phyloP scores from a whole-genome alignment of 192 early-diverging fungal species.

The Backusella parvicylindrica region DNA sequence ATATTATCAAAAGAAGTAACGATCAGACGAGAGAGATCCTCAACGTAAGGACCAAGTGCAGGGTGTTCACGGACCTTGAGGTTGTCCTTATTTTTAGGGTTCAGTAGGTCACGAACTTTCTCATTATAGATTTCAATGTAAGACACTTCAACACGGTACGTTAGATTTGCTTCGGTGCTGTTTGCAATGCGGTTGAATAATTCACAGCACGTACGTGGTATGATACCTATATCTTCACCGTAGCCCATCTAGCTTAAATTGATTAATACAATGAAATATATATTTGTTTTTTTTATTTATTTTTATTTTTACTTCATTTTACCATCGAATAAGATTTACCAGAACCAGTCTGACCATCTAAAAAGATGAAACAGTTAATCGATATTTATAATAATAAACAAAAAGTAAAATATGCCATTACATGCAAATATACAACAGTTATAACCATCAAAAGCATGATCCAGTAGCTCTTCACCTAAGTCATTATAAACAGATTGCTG shows the following conservation, averaged over 20 bases:
- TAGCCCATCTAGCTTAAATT: constrained; percentile 53
- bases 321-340: constrained; percentile 74
- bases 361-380: background rate
- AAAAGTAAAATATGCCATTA: constrained; percentile 32
- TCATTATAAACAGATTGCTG: constrained; percentile 76
- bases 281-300: background rate
- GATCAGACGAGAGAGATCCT: constrained; percentile 83
- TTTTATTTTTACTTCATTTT: background rate
- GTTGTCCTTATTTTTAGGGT: constrained; percentile 65
- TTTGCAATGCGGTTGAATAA: constrained; percentile 68
- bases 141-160: constrained; percentile 75
- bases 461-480: constrained; percentile 74
- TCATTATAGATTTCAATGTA: constrained; percentile 95
- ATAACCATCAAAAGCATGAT: constrained; percentile 87
- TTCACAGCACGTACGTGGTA: constrained; percentile 76
- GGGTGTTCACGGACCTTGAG: constrained; percentile 84
- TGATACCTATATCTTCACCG: constrained; percentile 79
- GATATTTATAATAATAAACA: background rate
- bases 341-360: constrained; percentile 77
- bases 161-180: constrained; percentile 38
- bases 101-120: constrained; percentile 75
- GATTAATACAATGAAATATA: background rate
- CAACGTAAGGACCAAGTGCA: constrained; percentile 81
- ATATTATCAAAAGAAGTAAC: constrained; percentile 71
- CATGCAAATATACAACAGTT: constrained; percentile 95